These are phyloP conservation scores for Diaporthe nobilis DNA, from an alignment of 2,329 filamentous ascomycete genomes.

Conservation along the genomic window DNA sequence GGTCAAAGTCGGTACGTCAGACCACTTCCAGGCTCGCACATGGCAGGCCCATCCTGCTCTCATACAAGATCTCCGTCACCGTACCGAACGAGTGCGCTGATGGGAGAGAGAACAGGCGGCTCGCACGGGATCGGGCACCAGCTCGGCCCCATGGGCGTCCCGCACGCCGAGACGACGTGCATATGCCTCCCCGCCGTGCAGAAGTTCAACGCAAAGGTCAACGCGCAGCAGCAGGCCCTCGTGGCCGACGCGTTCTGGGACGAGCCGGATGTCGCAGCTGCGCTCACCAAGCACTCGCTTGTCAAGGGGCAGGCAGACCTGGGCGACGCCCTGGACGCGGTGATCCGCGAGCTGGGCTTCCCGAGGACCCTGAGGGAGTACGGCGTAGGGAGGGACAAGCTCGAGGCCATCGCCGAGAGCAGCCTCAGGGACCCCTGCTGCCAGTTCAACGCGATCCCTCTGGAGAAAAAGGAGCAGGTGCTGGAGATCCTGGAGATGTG, in stretches of 20 bases:
- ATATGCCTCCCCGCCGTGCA: constrained; percentile 66
- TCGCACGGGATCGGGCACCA: constrained; percentile 60
- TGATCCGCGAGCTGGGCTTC: constrained; percentile 65
- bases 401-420: constrained; percentile 60
- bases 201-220: constrained; percentile 61
- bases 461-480: constrained; percentile 60
- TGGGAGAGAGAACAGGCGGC: neutral
- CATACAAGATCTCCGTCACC: neutral
- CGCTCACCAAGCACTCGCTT: constrained; percentile 49
- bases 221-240: constrained; percentile 55
- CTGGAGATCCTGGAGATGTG: constrained; percentile 62
- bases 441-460: constrained; percentile 60
- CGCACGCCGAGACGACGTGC: constrained; percentile 66
- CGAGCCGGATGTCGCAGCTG: constrained; percentile 50
- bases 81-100: constrained; percentile 33
- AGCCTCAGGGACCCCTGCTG: constrained; percentile 61
- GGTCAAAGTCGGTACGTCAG: constrained; percentile 50
- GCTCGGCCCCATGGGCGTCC: constrained; percentile 48
- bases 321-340: constrained; percentile 61
- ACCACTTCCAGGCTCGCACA: neutral
- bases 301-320: constrained; percentile 54
- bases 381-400: constrained; percentile 59
- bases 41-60: neutral
- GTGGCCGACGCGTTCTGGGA: constrained; percentile 55
- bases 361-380: constrained; percentile 63